Evolutionary conservation across 192 early-diverging fungal species (phyloP).

Genomic region (Spizellomyces punctatus): DNA sequence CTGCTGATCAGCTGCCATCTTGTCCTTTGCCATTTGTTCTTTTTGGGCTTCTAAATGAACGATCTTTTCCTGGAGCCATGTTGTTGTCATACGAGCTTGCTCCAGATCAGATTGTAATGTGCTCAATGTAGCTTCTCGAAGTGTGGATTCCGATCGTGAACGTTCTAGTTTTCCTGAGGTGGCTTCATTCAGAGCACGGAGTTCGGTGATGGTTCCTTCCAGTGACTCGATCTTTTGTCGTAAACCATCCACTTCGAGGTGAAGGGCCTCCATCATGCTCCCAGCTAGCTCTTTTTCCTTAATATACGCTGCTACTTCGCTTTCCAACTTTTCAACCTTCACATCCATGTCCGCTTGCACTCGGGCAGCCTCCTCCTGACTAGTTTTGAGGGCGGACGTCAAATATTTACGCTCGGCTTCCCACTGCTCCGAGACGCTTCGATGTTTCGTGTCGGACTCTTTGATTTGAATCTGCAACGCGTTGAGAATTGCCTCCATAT

Average conservation of each 20-base stretch:
- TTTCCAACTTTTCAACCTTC: conserved; percentile 10
- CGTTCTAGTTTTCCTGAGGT: too few relatives aligned
- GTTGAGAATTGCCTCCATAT: too few relatives aligned
- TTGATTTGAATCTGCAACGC: too few relatives aligned
- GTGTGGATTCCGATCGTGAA: too few relatives aligned
- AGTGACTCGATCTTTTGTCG: conserved; percentile 1
- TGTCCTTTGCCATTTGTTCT: too few relatives aligned
- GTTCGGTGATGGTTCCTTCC: conserved; percentile 1
- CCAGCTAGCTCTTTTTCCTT: conserved; percentile 4
- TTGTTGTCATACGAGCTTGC: not conserved
- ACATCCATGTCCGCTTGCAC: conserved; percentile 10
- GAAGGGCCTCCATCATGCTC: not conserved
- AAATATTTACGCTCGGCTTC: too few relatives aligned
- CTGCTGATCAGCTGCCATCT: too few relatives aligned
- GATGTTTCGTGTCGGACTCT: too few relatives aligned
- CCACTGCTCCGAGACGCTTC: too few relatives aligned
- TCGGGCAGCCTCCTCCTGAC: not conserved
- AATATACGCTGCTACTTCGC: conserved; percentile 1
- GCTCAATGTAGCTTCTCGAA: not conserved
- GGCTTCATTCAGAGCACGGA: not conserved
- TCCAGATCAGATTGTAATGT: conserved; percentile 1
- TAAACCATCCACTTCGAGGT: conserved; percentile 4
- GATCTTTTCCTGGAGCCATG: too few relatives aligned
- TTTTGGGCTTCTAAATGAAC: too few relatives aligned
- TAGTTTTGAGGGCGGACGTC: too few relatives aligned